Conservation (phyloP, 805 yeast genomes). For the Cyberlindnera euphorbiiphila region DNA sequence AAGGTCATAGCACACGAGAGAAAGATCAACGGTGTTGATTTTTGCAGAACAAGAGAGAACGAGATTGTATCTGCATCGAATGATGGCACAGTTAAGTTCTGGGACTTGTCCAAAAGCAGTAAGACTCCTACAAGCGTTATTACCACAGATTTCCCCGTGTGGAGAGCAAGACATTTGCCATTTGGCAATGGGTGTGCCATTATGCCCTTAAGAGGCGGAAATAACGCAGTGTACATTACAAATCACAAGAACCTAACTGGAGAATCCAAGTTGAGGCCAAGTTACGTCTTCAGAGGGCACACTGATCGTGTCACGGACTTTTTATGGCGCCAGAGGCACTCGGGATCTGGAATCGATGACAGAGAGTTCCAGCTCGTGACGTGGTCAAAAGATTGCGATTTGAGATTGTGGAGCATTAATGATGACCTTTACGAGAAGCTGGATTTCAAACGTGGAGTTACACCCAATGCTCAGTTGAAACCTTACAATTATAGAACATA, state of each 20-base stretch:
- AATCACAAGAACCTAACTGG: constrained; percentile 28
- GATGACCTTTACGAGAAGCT: constrained; percentile 46
- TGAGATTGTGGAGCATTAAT: constrained; percentile 73
- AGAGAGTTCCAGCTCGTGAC: constrained; percentile 89
- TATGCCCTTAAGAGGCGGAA: constrained; percentile 88
- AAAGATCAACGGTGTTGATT: constrained; percentile 86
- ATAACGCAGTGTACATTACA: constrained; percentile 40
- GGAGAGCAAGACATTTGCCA: constrained; percentile 85
- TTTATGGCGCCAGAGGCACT: constrained; percentile 72
- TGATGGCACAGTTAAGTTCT: constrained; percentile 76
- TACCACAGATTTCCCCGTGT: constrained; percentile 76
- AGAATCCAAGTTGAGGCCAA: constrained; percentile 43
- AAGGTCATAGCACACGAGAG: constrained; percentile 74
- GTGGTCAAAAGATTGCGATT: constrained; percentile 87
- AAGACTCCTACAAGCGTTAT: constrained; percentile 54
- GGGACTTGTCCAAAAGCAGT: constrained; percentile 56
- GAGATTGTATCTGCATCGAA: constrained; percentile 79
- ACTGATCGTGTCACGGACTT: constrained; percentile 83
- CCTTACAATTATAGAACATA: constrained; percentile 44
- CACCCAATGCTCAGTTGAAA: constrained; percentile 31
- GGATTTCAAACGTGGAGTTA: constrained; percentile 35
- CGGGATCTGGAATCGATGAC: constrained; percentile 48
- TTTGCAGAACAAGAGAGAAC: constrained; percentile 55
- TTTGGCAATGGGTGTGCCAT: constrained; percentile 86
- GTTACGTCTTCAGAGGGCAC: constrained; percentile 72